Evolutionary conservation across 2,329 filamentous ascomycete species (phyloP).

Genomic region (Zalaria obscura): DNA sequence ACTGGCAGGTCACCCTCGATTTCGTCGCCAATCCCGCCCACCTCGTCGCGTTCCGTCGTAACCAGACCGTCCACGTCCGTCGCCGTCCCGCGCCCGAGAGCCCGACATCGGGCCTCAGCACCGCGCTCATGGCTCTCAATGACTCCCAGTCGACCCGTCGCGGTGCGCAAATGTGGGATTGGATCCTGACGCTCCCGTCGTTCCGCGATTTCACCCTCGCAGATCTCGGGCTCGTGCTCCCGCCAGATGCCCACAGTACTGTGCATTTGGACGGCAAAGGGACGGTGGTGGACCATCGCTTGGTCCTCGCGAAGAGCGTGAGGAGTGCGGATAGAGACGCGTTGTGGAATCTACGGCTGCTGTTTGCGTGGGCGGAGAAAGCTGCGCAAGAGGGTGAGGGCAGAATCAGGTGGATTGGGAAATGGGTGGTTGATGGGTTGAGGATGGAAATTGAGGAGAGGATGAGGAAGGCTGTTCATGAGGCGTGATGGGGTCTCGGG

Average conservation of each 20-base stretch:
- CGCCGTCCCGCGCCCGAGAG: slow-evolving; percentile 41
- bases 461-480: slow-evolving; percentile 8
- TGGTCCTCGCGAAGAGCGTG: slow-evolving; percentile 40
- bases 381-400: slow-evolving; percentile 18
- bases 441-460: slow-evolving; percentile 34
- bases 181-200: slow-evolving; percentile 53
- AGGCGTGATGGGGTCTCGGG: no score
- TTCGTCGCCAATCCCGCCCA: slow-evolving; percentile 51
- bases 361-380: slow-evolving; percentile 54
- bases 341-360: slow-evolving; percentile 45
- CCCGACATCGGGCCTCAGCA: slow-evolving; percentile 47
- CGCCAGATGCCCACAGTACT: slow-evolving; percentile 24
- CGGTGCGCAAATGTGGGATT: slow-evolving; percentile 45
- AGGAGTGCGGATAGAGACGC: slow-evolving; percentile 38
- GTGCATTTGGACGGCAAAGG: slow-evolving; percentile 37
- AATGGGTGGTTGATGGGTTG: slow-evolving; percentile 40
- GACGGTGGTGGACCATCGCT: slow-evolving; percentile 55
- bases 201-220: slow-evolving; percentile 43
- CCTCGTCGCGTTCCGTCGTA: slow-evolving; percentile 47
- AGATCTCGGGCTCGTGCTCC: slow-evolving; percentile 39
- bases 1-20: slow-evolving; percentile 72
- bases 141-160: slow-evolving; percentile 32
- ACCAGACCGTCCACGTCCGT: slow-evolving; percentile 62
- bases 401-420: slow-evolving; percentile 38
- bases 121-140: slow-evolving; percentile 61